Evolutionary conservation across 176 grass and related monocot genomes (phyloP), one percentile per base, ranked within the genome.

Genomic region (Phoenix roebelenii): DNA sequence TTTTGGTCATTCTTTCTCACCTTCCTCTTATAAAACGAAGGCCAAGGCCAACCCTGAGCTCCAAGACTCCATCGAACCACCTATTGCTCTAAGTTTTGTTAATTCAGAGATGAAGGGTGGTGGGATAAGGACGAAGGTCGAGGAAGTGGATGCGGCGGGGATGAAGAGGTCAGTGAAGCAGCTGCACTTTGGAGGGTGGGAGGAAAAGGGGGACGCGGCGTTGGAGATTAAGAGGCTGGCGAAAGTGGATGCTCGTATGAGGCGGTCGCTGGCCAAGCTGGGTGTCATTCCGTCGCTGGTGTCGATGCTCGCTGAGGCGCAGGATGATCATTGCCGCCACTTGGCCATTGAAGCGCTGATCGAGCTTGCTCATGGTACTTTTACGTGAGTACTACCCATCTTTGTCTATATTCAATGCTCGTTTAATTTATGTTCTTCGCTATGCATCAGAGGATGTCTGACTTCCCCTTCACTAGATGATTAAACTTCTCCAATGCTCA

Each of bases 281-380:
- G 87, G 87, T 0, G 78, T 85, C 51, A 57, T 90, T 32, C 72
- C 72, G 60, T 60, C 79, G 64, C 82, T 90, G 44, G 49, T 90
- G 28, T 49, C 75, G 35, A 85, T 90, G 87, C 26, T 90, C 1
- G 59, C 5, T 0, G 82, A 70, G 0, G 51, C 1, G 25, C 15
- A 16, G 7, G 74, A 51, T 0, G 59, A 22, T 0, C 55, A 24
- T 0, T 51, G 68, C 1, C 44, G 87, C 18, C 0, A 18, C 23
- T 64, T 70, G 25, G 75, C 79, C 3, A 82, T 67, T 0, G 69
- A 60, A 28, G 79, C 87, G 53, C 74, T 90, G 39, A 63, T 76
- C 15, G 82, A 82, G 64, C 82, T 90, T 44, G 75, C 80, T 52
- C 68, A 72, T 55, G 82, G 87, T 0, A 73, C 78, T 0, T 77